Evolutionary conservation across 108 stramenopile species (phyloP).

Genomic region (Aureococcus anophagefferens): DNA sequence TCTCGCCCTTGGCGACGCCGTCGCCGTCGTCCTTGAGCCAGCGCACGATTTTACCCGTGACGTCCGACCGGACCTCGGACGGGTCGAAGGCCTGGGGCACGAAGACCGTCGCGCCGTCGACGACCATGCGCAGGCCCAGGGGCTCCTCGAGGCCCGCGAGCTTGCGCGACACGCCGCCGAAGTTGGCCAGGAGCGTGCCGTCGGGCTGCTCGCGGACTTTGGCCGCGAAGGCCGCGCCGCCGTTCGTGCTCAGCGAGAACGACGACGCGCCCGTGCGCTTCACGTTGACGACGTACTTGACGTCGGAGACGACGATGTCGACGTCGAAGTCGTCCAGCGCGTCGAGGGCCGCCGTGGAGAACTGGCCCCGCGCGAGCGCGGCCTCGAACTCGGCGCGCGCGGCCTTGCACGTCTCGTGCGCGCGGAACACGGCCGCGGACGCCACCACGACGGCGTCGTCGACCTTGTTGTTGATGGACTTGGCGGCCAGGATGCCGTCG

Average conservation of each 20-base stretch:
- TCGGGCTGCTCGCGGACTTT: slow-evolving; percentile 62
- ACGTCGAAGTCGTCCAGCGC: slow-evolving; percentile 75
- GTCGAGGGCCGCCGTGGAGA: slow-evolving; percentile 62
- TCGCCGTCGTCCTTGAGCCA: slow-evolving; percentile 84
- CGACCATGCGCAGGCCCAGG: slow-evolving; percentile 76
- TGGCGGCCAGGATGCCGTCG: slow-evolving; percentile 85
- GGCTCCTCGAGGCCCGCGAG: slow-evolving; percentile 90
- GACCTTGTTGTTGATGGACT: slow-evolving; percentile 36
- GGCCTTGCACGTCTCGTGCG: slow-evolving; percentile 53
- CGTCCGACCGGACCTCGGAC: slow-evolving; percentile 87
- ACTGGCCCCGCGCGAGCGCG: slow-evolving; percentile 80
- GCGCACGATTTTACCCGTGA: slow-evolving; percentile 97
- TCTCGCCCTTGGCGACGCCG: slow-evolving; percentile 71
- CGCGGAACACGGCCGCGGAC: slow-evolving; percentile 76
- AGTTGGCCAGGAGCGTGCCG: slow-evolving; percentile 77
- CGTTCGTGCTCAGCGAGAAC: background rate
- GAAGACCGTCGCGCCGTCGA: slow-evolving; percentile 69
- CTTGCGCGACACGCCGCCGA: slow-evolving; percentile 79
- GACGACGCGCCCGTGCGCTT: slow-evolving; percentile 37
- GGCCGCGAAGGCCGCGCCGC: slow-evolving; percentile 17
- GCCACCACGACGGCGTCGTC: slow-evolving; percentile 67
- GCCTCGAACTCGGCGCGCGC: slow-evolving; percentile 56
- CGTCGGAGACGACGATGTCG: slow-evolving; percentile 80
- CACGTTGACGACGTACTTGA: slow-evolving; percentile 80
- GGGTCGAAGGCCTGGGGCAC: slow-evolving; percentile 93